Conservation (phyloP, 352 stramenopile species). For the Pythium angustatum region DNA sequence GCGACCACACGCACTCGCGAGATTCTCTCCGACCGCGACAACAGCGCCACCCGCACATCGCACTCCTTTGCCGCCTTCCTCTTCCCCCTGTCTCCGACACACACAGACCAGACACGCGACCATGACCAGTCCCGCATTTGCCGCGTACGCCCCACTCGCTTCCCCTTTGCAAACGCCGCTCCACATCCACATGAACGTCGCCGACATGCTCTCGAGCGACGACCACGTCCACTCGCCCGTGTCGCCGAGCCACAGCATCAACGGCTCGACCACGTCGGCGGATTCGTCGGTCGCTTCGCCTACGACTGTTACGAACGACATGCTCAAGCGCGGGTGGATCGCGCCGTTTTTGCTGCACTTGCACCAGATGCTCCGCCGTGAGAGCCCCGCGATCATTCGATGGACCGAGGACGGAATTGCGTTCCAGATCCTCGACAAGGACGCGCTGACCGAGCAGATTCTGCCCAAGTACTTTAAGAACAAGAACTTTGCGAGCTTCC, state of each 20-base stretch:
- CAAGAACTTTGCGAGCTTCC: slow-evolving; percentile 95
- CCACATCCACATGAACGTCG: slow-evolving; percentile 28
- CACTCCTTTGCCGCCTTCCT: slow-evolving; percentile 1
- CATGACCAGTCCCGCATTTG: slow-evolving; percentile 29
- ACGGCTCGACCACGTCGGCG: slow-evolving; percentile 34
- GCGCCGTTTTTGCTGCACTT: slow-evolving; percentile 86
- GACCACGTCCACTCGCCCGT: slow-evolving; percentile 18
- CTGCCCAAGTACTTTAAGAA: slow-evolving; percentile 96
- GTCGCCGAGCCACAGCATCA: slow-evolving; percentile 35
- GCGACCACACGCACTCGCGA: slow-evolving; percentile 9
- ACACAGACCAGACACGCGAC: not conserved
- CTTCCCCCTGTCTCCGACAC: too few species aligned
- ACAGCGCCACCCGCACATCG: slow-evolving; percentile 3
- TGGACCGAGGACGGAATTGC: slow-evolving; percentile 76
- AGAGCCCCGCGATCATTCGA: slow-evolving; percentile 77
- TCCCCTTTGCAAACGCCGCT: not conserved
- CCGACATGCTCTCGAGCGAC: slow-evolving; percentile 27
- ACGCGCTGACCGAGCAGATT: slow-evolving; percentile 84
- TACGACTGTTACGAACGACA: slow-evolving; percentile 33
- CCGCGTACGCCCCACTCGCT: slow-evolving; percentile 11
- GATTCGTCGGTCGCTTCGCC: slow-evolving; percentile 26
- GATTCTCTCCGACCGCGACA: slow-evolving; percentile 18
- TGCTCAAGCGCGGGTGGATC: slow-evolving; percentile 69
- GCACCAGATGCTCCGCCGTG: slow-evolving; percentile 81
- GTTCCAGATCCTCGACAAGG: slow-evolving; percentile 88